These are phyloP conservation scores for Epichloe scottii DNA, from an alignment of 2,329 filamentous ascomycete genomes.

Conservation along the genomic window DNA sequence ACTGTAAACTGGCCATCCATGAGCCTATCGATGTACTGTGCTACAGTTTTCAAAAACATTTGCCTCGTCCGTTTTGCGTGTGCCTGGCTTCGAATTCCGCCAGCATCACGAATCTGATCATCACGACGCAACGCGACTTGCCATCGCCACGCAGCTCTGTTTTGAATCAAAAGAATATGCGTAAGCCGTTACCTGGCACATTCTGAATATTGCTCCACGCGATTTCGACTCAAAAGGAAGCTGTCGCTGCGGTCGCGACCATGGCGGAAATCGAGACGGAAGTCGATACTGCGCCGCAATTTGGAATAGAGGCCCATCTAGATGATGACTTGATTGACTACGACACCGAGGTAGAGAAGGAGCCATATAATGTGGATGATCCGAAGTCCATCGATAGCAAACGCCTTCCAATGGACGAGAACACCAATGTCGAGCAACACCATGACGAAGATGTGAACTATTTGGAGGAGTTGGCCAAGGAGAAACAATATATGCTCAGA, in stretches of 20 bases:
- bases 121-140: background rate
- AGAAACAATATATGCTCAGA: background rate
- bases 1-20: background rate
- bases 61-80: background rate
- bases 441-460: conserved; percentile 7
- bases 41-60: background rate
- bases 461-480: conserved; percentile 1
- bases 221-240: background rate
- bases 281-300: conserved; percentile 16
- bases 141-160: background rate
- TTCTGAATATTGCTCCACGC: background rate
- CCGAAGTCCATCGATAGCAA: background rate
- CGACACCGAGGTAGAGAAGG: conserved; percentile 18
- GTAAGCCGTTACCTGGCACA: background rate
- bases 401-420: background rate
- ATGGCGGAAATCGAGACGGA: conserved; percentile 23
- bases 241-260: background rate
- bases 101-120: background rate
- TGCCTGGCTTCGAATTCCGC: background rate
- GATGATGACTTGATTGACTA: conserved; percentile 27
- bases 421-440: conserved; percentile 3
- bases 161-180: background rate
- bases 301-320: conserved; percentile 11
- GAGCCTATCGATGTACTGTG: background rate
- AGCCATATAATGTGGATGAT: background rate